These are phyloP conservation scores for Solanum hybrid DNA, from an alignment of 305 asterid species.

Conservation along the genomic window DNA sequence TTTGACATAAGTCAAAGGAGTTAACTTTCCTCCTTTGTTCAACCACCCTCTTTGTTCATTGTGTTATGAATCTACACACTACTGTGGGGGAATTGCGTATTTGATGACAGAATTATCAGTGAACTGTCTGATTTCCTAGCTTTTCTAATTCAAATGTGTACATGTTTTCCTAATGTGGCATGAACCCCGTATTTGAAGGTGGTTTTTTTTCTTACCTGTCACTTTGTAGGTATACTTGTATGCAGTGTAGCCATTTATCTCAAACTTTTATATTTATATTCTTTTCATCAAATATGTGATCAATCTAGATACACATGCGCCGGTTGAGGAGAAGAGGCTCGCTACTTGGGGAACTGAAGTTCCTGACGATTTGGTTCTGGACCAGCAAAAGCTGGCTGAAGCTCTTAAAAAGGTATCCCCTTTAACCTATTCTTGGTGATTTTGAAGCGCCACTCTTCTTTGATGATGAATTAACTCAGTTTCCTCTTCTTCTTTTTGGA, in stretches of 20 bases:
- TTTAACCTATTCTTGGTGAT: not conserved
- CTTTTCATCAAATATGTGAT: not conserved
- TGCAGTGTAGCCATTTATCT: not conserved
- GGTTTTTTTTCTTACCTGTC: not conserved
- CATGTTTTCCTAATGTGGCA: not conserved
- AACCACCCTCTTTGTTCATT: not conserved
- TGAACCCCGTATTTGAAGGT: not conserved
- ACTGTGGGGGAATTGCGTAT: not conserved
- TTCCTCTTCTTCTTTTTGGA: not conserved
- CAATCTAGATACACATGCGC: conserved; percentile 39
- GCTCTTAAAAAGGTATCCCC: conserved; percentile 66
- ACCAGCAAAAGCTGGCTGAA: conserved; percentile 53
- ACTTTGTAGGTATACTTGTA: not conserved
- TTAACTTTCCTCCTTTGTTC: not conserved
- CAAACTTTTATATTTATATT: not conserved
- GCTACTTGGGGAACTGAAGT: conserved; percentile 94
- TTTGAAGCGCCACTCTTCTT: not conserved
- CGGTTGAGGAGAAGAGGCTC: conserved; percentile 52
- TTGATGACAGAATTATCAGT: not conserved
- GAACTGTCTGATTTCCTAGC: not conserved
- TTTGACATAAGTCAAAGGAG: not conserved
- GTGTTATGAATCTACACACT: not conserved
- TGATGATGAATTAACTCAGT: not conserved
- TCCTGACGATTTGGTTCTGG: conserved; percentile 77
- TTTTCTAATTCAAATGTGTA: not conserved